Base-by-base conservation (phyloP, 1,284 basidiomycete species). In the Veloboletus limbatus region DNA sequence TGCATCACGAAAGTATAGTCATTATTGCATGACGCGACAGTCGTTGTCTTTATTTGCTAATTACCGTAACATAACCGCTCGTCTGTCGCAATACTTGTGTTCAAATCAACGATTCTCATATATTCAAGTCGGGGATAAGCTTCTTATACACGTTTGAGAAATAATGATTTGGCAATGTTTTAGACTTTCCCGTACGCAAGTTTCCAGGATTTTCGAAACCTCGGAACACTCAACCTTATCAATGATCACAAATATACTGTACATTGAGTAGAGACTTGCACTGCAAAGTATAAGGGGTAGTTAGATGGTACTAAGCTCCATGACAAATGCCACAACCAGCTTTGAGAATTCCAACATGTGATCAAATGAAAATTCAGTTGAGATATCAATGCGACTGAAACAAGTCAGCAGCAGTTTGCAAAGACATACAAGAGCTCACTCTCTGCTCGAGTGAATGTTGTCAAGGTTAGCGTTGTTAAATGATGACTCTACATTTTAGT, bases 301-400 rank as follows among this genome's bases (percentile, higher is more conserved):
- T 36, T 27, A 59, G 13, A 62, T 76, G 28, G 77, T 78, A 40
- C 79, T 81, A 33, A 94, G 75, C 69, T 90, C 94, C 53, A 94
- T 78, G 6, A 84, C 88, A 58, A 90, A 92, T 1, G 86, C 90
- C 14, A 89, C 82, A 11, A 87, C 88, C 37, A 96, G 76, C 75
- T 96, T 96, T 51, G 90, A 90, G 70, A 96, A 96, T 62, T 92
- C 81, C 25, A 90, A 66, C 82, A 89, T 87, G 60, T 93, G 85
- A 2, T 70, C 63, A 59, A 91, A 91, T 58, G 85, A 90, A 70
- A 97, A 97, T 66, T 94, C 94, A 18, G 81, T 73, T 2, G 86
- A 88, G 55, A 92, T 77, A 63, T 95, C 87, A 55, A 90, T 87
- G 38, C 85, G 82, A 62, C 87, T 90, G 55, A 14, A 45, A 53